phyloP scores from a whole-genome alignment of 2,329 filamentous ascomycete species.

The Geosmithia putterillii region DNA sequence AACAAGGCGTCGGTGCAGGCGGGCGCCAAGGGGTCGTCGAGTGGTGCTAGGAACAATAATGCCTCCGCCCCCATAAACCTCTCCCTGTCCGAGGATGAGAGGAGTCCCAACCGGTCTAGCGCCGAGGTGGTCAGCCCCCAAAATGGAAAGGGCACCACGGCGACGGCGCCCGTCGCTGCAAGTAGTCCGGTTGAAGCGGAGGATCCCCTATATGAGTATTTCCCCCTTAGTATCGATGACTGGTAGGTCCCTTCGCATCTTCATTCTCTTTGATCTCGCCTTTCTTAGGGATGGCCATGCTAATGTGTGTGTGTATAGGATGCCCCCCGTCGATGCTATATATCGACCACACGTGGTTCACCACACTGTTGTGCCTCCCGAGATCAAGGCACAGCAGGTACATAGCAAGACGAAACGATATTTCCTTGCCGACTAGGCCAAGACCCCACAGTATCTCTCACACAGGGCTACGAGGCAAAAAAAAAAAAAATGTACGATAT shows the following conservation, averaged over 20 bases:
- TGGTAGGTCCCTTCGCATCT: constrained; percentile 37
- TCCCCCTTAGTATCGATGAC: constrained; percentile 80
- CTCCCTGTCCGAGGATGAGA: constrained; percentile 48
- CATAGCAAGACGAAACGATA: constrained; percentile 59
- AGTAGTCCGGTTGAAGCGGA: constrained; percentile 62
- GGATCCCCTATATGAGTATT: constrained; percentile 88
- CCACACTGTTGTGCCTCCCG: constrained; percentile 61
- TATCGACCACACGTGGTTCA: constrained; percentile 91
- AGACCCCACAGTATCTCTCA: background rate
- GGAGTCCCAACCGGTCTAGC: constrained; percentile 38
- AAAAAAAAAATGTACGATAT: background rate
- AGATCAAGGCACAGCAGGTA: constrained; percentile 57
- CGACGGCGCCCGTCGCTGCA: constrained; percentile 17
- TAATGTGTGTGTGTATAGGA: constrained; percentile 29
- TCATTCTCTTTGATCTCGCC: background rate
- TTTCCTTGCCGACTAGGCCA: constrained; percentile 49
- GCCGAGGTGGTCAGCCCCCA: constrained; percentile 40
- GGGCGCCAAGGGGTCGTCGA: constrained; percentile 6
- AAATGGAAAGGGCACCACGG: constrained; percentile 22
- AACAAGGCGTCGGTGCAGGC: background rate
- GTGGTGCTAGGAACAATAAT: constrained; percentile 10
- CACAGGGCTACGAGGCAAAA: too few relatives aligned
- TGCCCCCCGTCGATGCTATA: constrained; percentile 79
- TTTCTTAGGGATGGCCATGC: background rate
- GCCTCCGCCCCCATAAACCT: constrained; percentile 32